Percentiles rank a stretch among this genome's conserved stretches.
These are phyloP conservation scores for Plantago coronopus DNA, from an alignment of 305 asterid genomes.

Conservation along the genomic window DNA sequence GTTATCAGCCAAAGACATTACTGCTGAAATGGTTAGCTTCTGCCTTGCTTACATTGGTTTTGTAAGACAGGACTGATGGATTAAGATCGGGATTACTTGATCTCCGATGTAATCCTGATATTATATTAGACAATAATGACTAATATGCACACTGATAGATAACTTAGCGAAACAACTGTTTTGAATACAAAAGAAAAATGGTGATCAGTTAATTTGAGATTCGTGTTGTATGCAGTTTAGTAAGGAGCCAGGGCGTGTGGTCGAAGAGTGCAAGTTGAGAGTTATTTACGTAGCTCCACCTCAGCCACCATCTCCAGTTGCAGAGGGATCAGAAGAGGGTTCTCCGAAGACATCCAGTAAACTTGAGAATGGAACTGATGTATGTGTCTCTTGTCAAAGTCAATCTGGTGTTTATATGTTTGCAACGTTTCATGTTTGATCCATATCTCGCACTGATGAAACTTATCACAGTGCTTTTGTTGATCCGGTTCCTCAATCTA, in stretches of 20 bases:
- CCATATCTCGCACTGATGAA: no score
- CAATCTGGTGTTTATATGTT: background rate
- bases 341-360: conserved; percentile 40
- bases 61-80: background rate
- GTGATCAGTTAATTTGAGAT: background rate
- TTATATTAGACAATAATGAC: no score
- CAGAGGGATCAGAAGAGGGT: conserved; percentile 82
- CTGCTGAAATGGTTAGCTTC: conserved; percentile 46
- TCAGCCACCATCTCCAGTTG: conserved; percentile 79
- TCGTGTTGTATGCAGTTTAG: conserved; percentile 43
- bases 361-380: conserved; percentile 44
- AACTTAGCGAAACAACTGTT: no score
- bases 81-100: conserved; percentile 5
- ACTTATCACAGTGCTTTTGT: no score
- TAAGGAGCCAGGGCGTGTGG: conserved; percentile 57
- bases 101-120: conserved; percentile 1
- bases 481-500: background rate
- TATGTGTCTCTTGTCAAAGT: background rate
- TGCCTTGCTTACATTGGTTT: no score
- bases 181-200: background rate
- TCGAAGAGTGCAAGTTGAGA: conserved; percentile 77
- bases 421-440: background rate
- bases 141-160: no score
- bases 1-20: conserved; percentile 40
- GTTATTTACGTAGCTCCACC: conserved; percentile 66